These are phyloP conservation scores for Selaginella moellendorffii DNA, from an alignment of 75 land plant genomes.

Conservation along the genomic window DNA sequence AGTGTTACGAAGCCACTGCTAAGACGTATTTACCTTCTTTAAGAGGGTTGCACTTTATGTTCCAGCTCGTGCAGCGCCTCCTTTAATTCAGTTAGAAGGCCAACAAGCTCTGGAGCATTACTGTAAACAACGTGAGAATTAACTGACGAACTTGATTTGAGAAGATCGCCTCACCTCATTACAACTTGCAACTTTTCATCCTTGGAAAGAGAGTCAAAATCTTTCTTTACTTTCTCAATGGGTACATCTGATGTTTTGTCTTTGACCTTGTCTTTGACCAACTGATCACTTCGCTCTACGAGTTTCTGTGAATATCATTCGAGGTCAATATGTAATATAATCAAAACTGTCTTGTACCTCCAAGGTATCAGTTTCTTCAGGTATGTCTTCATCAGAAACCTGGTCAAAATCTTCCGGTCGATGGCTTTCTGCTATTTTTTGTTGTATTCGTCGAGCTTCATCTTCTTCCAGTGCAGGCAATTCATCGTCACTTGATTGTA, in stretches of 20 bases:
- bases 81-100: slow-evolving; percentile 54
- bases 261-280: too few relatives aligned
- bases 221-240: slow-evolving; percentile 58
- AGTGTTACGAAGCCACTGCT: too few relatives aligned
- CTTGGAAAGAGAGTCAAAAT: slow-evolving; percentile 49
- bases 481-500: slow-evolving; percentile 83
- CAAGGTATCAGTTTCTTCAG: slow-evolving; percentile 10
- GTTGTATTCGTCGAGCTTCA: slow-evolving; percentile 46
- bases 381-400: slow-evolving; percentile 18
- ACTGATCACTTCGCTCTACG: too few relatives aligned
- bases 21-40: not conserved
- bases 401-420: slow-evolving; percentile 62
- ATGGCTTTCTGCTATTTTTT: slow-evolving; percentile 39
- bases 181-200: slow-evolving; percentile 82
- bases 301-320: too few relatives aligned
- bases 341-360: not conserved
- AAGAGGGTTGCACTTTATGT: not conserved
- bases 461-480: slow-evolving; percentile 53
- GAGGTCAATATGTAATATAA: too few relatives aligned
- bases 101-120: slow-evolving; percentile 88
- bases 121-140: too few relatives aligned
- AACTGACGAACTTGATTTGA: too few relatives aligned
- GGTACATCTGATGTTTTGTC: too few relatives aligned
- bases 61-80: slow-evolving; percentile 33
- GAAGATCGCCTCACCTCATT: too few relatives aligned